Base-by-base conservation (phyloP, 495 filamentous ascomycete genomes). In the Penicillium antarcticum region DNA sequence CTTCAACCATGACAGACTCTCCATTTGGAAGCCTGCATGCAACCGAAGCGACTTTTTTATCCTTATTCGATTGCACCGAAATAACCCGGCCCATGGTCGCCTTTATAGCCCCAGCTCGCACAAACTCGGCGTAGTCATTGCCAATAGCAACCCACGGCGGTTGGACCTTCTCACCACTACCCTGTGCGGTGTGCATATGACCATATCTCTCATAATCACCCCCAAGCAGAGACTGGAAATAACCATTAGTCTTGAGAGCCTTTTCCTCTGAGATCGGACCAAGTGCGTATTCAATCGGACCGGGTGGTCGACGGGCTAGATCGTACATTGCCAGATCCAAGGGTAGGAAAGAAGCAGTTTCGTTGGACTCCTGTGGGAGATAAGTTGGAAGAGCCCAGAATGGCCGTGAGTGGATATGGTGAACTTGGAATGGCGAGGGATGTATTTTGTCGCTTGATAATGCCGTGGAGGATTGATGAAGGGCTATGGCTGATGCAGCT, bases 281-380 rank as follows among this genome's bases (percentile, higher is more conserved):
- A 24, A 82, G 73, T 0, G 65, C 69, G 40, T 87, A 82, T 16
- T 69, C 65, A n/a, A 89, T 63, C n/a, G 71, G 71, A 8, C 74
- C 76, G 0, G 72, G 66, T 3, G 82, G 79, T 19, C 87, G 76
- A 33, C 81, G 79, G 14, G 72, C 65, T 6, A 89, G 66, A 52
- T 95, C 87, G 60, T 89, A 91, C 23, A 92, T 79, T 19, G 74
- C 70, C 19, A 94, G 66, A 63, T 96, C 91, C n/a, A 89, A 61
- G 0, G 91, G 91, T 1, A 91, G 59, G 52, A 95, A 92, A 0
- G 76, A 72, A 0, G 81, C 73, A 23, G 37, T 56, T 43, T 50
- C 42, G 48, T 67, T 3, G 56, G 55, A 50, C n/a, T 53, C 56
- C 33, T 60, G 58, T 0, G 80, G 87, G 47, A 78, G 75, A 68